Evolutionary conservation across 352 stramenopile genomes (phyloP), one percentile per base, ranked within the genome.

Genomic region (Discostella stelligera): DNA sequence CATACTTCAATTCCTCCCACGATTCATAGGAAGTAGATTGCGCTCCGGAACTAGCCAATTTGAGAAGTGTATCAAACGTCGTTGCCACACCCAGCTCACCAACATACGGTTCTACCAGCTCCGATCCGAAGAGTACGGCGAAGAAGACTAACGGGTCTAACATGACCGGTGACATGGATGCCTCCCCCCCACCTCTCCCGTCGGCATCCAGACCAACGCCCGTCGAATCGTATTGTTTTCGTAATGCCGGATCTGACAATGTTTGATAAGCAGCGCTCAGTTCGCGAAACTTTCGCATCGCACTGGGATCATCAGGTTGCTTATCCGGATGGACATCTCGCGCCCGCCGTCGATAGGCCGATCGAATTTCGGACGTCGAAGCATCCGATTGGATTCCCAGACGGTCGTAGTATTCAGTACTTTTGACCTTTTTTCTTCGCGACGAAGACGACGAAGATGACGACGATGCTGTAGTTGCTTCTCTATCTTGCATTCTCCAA

Each of bases 251-350:
- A 65, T 89, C 74, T 27, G 68, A 86, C n/a, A 93, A 74, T 30
- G 88, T 82, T 62, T 91, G 86, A 58, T 93, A 92, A 4, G 88
- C 88, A 16, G 85, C 77, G 41, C 85, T 85, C 30, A 93, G 61
- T 37, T 83, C 69, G 49, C 90, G 83, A 66, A 93, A 93, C 48
- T 68, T 75, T 6, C 23, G n/a, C 10, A 66, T 49, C 13, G 72
- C 72, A 25, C 52, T 48, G 23, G 65, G 64, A 58, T 77, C 48
- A 53, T 71, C 46, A 0, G 60, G 53, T 39, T 67, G 66, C 54
- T 77, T 71, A 46, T 76, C 68, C 0, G 68, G 58, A 41, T 76
- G 68, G 16, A 76, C 53, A 2, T 50, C 18, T 32, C 68, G 8
- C 11, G 68, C 68, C 25, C 27, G 66, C 14, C 66, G 65, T 9